These are phyloP conservation scores for Lathyrus aphaca DNA, from an alignment of 306 rosid species.

Conservation along the genomic window DNA sequence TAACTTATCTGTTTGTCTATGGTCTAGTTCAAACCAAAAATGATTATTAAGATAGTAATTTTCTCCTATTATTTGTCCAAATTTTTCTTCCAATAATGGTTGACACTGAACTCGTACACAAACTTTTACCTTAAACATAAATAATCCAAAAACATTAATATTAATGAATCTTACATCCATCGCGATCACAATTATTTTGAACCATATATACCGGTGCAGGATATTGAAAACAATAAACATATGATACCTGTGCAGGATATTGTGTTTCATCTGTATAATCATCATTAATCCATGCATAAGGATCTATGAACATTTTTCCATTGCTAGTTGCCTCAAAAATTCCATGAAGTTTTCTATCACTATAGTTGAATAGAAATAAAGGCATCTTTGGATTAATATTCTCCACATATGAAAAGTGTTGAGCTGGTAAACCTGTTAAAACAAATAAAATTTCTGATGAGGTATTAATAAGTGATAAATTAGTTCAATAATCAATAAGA, in stretches of 20 bases:
- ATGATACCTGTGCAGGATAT: slow-evolving; percentile 84
- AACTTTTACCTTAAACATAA: slow-evolving; percentile 57
- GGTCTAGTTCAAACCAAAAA: slow-evolving; percentile 91
- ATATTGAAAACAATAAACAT: neutral
- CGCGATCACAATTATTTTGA: slow-evolving; percentile 2
- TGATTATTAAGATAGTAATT: slow-evolving; percentile 57
- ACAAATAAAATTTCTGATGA: too few species aligned
- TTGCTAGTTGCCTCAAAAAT: slow-evolving; percentile 75
- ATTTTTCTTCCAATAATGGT: slow-evolving; percentile 71
- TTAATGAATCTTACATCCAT: slow-evolving; percentile 6
- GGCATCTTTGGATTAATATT: slow-evolving; percentile 82
- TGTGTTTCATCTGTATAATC: slow-evolving; percentile 65
- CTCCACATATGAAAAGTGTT: slow-evolving; percentile 73
- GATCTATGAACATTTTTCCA: slow-evolving; percentile 77
- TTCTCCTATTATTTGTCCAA: slow-evolving; percentile 54
- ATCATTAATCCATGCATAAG: slow-evolving; percentile 73
- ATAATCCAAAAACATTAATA: slow-evolving; percentile 7
- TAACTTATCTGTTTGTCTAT: slow-evolving; percentile 62
- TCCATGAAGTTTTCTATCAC: slow-evolving; percentile 76
- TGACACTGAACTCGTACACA: slow-evolving; percentile 59
- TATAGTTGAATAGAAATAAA: slow-evolving; percentile 81
- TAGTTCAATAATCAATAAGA: neutral
- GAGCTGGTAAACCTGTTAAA: slow-evolving; percentile 60
- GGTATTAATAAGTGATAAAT: too few species aligned
- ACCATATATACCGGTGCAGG: neutral